Evolutionary conservation across 2,329 filamentous ascomycete genomes (phyloP), one percentile per base, ranked within the genome.

Genomic region (Neonectria hederae): DNA sequence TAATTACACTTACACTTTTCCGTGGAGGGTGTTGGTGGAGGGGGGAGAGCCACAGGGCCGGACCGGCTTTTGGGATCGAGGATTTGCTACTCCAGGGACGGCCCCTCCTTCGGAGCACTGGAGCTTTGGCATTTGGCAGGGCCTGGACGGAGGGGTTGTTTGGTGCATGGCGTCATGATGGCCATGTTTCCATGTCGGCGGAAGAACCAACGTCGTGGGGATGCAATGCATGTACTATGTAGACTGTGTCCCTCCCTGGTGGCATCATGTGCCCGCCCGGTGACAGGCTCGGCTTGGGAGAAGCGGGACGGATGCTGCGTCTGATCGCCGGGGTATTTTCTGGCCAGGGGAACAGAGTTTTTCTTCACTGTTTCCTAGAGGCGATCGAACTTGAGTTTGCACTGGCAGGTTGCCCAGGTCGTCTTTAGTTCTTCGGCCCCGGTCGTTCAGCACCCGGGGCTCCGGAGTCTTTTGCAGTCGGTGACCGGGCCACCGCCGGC

Each of bases 141-240:
- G 13, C 22, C 28, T 48, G 43, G 54, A 55, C 61, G 53, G 59
- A 49, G 26, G 32, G 38, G 46, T 49, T 54, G 38, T 49, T 30
- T 63, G 54, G 57, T 42, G 38, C 35, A 72, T 74, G 70, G 72
- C 70, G 72, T 74, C 70, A 72, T 72, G 62, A 65, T 62, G 63
- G 64, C 38, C 67, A 19, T 42, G 38, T 11, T 42, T 10, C n/a
- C 51, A 53, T 45, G 60, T 62, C 60, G 43, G 58, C 32, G 49
- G 46, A 63, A 48, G 35, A 63, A 62, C 53, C 61, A 59, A 65
- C 43, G 40, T 48, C 54, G 43, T 65, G 64, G 40, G 51, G 59
- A 59, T 45, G 55, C 43, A n/a, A 48, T 42, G 53, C 35, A 40
- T 19, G 22, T 51, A 30, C 32, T 38, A 2, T 26, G 24, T 32